phyloP scores from a whole-genome alignment of 2,329 filamentous ascomycete genomes.

The Penicillium frequentans region DNA sequence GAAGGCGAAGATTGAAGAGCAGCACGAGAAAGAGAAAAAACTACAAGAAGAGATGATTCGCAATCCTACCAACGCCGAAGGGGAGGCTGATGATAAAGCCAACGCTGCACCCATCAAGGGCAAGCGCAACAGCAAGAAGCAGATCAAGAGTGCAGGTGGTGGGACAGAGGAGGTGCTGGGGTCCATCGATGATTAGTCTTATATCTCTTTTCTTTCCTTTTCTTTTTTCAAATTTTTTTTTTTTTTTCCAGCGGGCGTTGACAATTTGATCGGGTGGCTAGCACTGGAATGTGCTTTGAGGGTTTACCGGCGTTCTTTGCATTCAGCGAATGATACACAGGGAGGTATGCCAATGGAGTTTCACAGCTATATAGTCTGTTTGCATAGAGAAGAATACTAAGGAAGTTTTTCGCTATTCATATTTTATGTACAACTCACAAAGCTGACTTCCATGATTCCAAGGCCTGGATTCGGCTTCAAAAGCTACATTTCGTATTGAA shows the following conservation, averaged over 20 bases:
- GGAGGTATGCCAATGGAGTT: neutral
- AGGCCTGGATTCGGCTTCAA: neutral
- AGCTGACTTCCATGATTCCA: no score
- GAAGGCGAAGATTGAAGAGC: slow-evolving; percentile 47
- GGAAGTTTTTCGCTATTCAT: neutral
- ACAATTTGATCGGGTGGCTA: neutral
- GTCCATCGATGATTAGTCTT: slow-evolving; percentile 37
- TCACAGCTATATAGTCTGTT: neutral
- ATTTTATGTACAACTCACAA: neutral
- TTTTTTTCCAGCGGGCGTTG: neutral
- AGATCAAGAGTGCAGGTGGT: slow-evolving; percentile 27
- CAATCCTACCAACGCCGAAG: slow-evolving; percentile 39
- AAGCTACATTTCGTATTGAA: neutral
- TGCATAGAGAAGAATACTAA: neutral
- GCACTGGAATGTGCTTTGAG: neutral
- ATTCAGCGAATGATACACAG: neutral
- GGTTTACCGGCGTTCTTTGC: neutral
- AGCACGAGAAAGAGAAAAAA: slow-evolving; percentile 46
- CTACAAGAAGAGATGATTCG: slow-evolving; percentile 45
- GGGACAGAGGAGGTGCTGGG: slow-evolving; percentile 44
- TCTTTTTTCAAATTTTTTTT: neutral
- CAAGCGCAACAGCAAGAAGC: slow-evolving; percentile 37
- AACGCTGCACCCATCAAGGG: slow-evolving; percentile 25
- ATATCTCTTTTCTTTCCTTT: neutral
- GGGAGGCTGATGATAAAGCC: slow-evolving; percentile 28